phyloP scores from a whole-genome alignment of 345 rosid genomes.

The Sapria himalayana region DNA sequence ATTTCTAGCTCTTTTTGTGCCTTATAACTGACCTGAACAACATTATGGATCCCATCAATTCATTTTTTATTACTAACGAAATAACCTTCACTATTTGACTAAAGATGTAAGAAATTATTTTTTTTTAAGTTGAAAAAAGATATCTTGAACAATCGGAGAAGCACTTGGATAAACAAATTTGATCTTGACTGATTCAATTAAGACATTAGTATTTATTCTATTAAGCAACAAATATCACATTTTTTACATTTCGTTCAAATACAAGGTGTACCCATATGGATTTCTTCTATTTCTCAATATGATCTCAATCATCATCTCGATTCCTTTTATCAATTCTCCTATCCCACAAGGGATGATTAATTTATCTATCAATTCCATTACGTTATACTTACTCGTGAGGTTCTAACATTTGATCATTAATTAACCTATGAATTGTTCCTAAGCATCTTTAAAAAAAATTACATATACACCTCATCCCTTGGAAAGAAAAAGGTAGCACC shows the following conservation, averaged over 20 bases:
- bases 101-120: conserved; percentile 1
- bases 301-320: conserved; percentile 7
- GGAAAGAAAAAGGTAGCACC: no score
- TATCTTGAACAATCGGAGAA: conserved; percentile 8
- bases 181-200: conserved; percentile 8
- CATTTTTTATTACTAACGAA: conserved; percentile 1
- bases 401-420: conserved; percentile 2
- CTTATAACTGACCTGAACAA: conserved; percentile 2
- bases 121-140: conserved; percentile 3
- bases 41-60: not conserved
- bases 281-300: conserved; percentile 9
- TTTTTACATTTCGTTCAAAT: conserved; percentile 9
- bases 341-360: not conserved
- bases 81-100: conserved; percentile 1
- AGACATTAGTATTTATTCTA: conserved; percentile 8
- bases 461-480: no score
- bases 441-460: not conserved
- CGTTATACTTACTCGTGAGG: not conserved
- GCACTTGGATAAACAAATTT: conserved; percentile 8
- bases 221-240: conserved; percentile 7
- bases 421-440: conserved; percentile 4
- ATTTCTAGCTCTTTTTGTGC: conserved; percentile 6
- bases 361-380: conserved; percentile 4
- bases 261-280: conserved; percentile 9
- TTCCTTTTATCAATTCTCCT: conserved; percentile 4